Evolutionary conservation across 1,284 basidiomycete genomes (phyloP).

Genomic region (Vanrija humicola): DNA sequence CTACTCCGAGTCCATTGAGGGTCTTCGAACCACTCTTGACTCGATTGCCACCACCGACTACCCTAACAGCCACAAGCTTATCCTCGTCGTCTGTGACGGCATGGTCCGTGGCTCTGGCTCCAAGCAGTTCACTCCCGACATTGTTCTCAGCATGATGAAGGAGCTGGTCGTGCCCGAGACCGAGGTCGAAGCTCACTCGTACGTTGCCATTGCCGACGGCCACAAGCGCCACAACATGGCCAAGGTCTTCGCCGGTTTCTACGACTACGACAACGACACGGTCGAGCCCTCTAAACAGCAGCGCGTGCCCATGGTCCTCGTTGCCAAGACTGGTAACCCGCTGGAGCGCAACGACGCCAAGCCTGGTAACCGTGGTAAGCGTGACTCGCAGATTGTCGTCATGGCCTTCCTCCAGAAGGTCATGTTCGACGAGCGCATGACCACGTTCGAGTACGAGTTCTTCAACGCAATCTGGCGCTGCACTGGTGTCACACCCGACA

Average conservation of each 20-base stretch:
- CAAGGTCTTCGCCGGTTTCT: constrained; percentile 96
- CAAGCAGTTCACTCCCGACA: constrained; percentile 82
- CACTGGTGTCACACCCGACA: constrained; percentile 93
- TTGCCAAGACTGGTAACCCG: constrained; percentile 91
- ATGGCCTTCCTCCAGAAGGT: constrained; percentile 99
- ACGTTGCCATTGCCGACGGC: constrained; percentile 97
- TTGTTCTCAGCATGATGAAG: constrained; percentile 96
- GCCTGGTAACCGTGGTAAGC: constrained; percentile 97
- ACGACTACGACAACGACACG: constrained; percentile 89
- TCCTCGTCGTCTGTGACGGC: constrained; percentile 95
- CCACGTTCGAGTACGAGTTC: constrained; percentile 98
- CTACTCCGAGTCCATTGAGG: constrained; percentile 95
- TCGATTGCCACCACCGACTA: constrained; percentile 98
- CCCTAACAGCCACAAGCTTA: constrained; percentile 94
- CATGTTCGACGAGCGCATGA: constrained; percentile 99
- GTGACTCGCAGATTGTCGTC: constrained; percentile 94
- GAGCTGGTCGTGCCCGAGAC: constrained; percentile 78
- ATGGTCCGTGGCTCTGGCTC: constrained; percentile 94
- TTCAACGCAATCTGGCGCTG: constrained; percentile 95
- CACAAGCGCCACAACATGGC: constrained; percentile 99
- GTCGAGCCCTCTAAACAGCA: constrained; percentile 93
- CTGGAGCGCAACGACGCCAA: constrained; percentile 82
- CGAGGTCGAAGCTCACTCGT: constrained; percentile 91
- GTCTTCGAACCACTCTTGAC: constrained; percentile 93
- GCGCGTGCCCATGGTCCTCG: constrained; percentile 88